phyloP scores from a whole-genome alignment of 2,329 filamentous ascomycete species.

The Cercospora citrullina region DNA sequence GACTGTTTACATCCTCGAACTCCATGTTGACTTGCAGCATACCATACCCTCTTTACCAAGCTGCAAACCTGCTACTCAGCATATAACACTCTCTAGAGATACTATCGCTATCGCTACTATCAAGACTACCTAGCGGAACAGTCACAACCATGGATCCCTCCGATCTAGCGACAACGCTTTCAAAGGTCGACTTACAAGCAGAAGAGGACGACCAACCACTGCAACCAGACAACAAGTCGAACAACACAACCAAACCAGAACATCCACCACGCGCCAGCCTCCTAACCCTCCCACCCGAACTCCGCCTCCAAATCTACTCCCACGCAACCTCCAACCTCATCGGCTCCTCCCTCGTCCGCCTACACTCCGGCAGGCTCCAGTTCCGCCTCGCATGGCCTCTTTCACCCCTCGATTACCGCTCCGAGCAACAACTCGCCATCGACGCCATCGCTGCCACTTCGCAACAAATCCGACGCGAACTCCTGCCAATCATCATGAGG shows the following conservation, averaged over 20 bases:
- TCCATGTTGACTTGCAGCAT: background rate
- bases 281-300: slow-evolving; percentile 15
- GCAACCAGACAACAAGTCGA: background rate
- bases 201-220: background rate
- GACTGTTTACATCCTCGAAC: background rate
- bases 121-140: background rate
- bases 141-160: background rate
- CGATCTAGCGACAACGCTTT: background rate
- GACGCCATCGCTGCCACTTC: slow-evolving; percentile 12
- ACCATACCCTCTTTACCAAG: background rate
- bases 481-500: slow-evolving; percentile 17
- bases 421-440: slow-evolving; percentile 19
- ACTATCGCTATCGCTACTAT: background rate
- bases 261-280: background rate
- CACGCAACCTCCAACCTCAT: slow-evolving; percentile 6
- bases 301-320: slow-evolving; percentile 23
- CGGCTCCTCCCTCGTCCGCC: slow-evolving; percentile 11
- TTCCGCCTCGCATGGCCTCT: slow-evolving; percentile 18
- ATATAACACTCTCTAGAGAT: background rate
- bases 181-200: background rate
- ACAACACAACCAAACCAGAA: background rate
- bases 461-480: slow-evolving; percentile 14
- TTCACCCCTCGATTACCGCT: slow-evolving; percentile 13
- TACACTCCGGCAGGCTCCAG: slow-evolving; percentile 8
- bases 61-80: background rate